Evolutionary conservation across 305 asterid species (phyloP), one percentile per base, ranked within the genome.

Genomic region (Fraxinus sp.): DNA sequence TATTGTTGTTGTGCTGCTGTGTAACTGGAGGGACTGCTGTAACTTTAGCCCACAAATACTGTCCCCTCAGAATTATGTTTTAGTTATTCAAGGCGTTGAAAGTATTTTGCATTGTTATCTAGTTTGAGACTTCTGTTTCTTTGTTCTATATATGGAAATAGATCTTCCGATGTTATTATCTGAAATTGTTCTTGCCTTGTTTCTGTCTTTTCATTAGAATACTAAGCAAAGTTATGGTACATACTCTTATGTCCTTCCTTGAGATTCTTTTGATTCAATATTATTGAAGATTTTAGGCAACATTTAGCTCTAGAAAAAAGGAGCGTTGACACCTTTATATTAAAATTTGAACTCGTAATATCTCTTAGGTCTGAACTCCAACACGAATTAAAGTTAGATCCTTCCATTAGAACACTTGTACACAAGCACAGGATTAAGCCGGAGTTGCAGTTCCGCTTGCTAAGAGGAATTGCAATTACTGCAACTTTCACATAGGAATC

Each of bases 361-460:
- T 49, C 62, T 11, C 22, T 52, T 52, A 16, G 62, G 22, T 52
- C 7, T 16, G 62, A 13, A 14, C 62, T 22, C 2, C 46, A 7
- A 4, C 62, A 52, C 20, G 18, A 52, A 49, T 49, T 49, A 49
- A 49, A 49, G 59, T 49, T 49, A 49, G 59, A 49, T 49, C 59
- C 59, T 14, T 4, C 20, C 18, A 49, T 14, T 49, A 49, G 59
- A 49, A 49, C 20, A 16, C 20, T 14, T 2, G 59, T 49, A 49
- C 20, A 16, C 59, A 49, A 49, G 59, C 20, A 49, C 20, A 49
- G 59, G 59, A 28, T 79, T 82, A 83, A 41, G 39, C 62, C 16
- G 41, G 55, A n/a, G 81, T 81, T 14, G 85, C 83, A 37, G 88
- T 86, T 86, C 91, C 90, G 32, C 73, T 76, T 59, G 91, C 89